Evolutionary conservation across 208 protist species (phyloP).

Genomic region (Endotrypanum monterogeii): DNA sequence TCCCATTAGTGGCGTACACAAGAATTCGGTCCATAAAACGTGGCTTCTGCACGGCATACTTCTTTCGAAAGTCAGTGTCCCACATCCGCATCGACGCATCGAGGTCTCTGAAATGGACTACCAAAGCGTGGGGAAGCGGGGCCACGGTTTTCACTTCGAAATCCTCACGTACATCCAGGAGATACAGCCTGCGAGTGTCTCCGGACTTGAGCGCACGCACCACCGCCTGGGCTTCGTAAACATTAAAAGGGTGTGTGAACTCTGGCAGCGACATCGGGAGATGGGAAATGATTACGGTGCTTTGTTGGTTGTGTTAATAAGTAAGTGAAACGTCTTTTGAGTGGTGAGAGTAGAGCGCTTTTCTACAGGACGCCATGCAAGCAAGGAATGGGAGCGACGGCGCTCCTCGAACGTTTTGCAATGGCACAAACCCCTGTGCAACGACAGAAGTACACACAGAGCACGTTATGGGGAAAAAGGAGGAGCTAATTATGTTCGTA

Average conservation of each 20-base stretch:
- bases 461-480: not conserved
- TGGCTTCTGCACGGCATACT: conserved; percentile 61
- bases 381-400: not conserved
- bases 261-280: conserved; percentile 26
- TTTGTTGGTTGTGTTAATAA: no score
- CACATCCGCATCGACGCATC: conserved; percentile 50
- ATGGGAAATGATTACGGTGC: no score
- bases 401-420: not conserved
- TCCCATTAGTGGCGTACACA: conserved; percentile 49
- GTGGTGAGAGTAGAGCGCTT: no score
- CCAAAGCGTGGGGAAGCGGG: conserved; percentile 48
- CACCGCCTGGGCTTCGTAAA: conserved; percentile 60
- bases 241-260: conserved; percentile 39
- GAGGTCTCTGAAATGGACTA: conserved; percentile 60
- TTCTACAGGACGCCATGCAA: no score
- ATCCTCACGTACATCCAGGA: conserved; percentile 64
- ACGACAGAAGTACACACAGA: not conserved
- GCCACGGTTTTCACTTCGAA: conserved; percentile 52
- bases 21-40: conserved; percentile 52
- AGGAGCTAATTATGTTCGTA: not conserved
- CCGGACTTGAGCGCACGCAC: conserved; percentile 51
- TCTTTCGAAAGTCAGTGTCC: conserved; percentile 39
- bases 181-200: conserved; percentile 36
- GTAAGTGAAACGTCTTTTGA: no score
- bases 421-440: not conserved